Evolutionary conservation across 495 filamentous ascomycete genomes (phyloP), one percentile per base, ranked within the genome.

Genomic region (Penicillium odoratum): DNA sequence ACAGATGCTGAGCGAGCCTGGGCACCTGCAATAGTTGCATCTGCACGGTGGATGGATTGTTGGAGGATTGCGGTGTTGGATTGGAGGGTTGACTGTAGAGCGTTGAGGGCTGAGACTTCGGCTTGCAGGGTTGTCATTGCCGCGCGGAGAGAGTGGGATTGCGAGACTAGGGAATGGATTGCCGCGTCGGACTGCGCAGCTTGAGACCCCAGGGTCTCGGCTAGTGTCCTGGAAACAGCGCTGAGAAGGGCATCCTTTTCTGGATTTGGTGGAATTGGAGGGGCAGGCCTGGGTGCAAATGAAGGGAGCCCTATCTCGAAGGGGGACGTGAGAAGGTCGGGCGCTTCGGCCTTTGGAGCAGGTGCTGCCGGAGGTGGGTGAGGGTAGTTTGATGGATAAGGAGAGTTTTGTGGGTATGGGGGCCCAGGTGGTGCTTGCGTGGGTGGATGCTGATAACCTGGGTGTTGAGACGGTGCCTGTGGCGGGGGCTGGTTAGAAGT

Each of bases 191-290:
- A 90, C 55, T 91, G 86, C 8, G 74, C 62, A 40, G 86, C 79
- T 36, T 85, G 84, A 47, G 76, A 75, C 26, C 83, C 82, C 2
- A 93, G 83, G 53, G 87, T 87, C 42, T 82, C 70, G 57, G 84
- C 72, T 10, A 98, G 74, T 1, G 85, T 83, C 28, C 77, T 77
- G 48, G 89, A 90, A 26, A 98, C 81, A 15, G 90, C 87, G 44
- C 85, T 82, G 9, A 96, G 82, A 26, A 98, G 84, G 34, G 86
- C 85, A 69, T 97, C 92, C 68, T 97, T 98, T 74, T 98, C 92
- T 7, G 94, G 94, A 69, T 98, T 98, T 1, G 92, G 93, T 1
- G 94, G 94, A 51, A 96, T 90, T 10, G 93, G 93, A 0, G 93
- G 93, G 0, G 90, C 85, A 30, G 85, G 79, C 44, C 83, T 70